Evolutionary conservation across 192 early-diverging fungal genomes (phyloP).

Genomic region (Coemansia interrupta): DNA sequence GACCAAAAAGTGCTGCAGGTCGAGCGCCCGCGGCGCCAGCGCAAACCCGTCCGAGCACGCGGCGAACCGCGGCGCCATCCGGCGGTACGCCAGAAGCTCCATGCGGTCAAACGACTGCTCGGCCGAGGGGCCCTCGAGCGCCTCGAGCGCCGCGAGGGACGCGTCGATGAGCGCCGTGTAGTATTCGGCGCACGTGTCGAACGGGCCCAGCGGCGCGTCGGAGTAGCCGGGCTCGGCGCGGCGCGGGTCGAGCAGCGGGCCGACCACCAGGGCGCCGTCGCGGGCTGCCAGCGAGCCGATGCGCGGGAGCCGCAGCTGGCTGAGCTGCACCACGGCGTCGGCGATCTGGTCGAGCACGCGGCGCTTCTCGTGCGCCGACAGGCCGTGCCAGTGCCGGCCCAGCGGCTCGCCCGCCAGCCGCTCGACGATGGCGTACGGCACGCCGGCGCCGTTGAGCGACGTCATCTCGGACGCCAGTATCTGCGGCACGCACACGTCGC

Average conservation of each 20-base stretch:
- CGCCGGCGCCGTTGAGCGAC: constrained; percentile 28
- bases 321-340: constrained; percentile 30
- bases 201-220: constrained; percentile 1
- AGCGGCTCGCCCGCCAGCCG: constrained; percentile 17
- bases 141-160: constrained; percentile 15
- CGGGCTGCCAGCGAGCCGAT: constrained; percentile 24
- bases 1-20: constrained; percentile 27
- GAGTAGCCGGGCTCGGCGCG: constrained; percentile 27
- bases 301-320: constrained; percentile 18
- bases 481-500: constrained; percentile 9
- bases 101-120: constrained; percentile 23
- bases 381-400: constrained; percentile 15
- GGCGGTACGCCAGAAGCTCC: constrained; percentile 21
- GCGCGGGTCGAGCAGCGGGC: constrained; percentile 33
- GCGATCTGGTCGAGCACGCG: constrained; percentile 34
- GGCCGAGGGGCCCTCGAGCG: constrained; percentile 1
- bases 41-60: constrained; percentile 10
- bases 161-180: constrained; percentile 26
- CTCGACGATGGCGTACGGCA: constrained; percentile 28
- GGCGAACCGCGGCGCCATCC: not conserved
- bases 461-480: constrained; percentile 26
- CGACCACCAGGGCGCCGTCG: constrained; percentile 18
- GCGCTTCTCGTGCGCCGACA: constrained; percentile 20
- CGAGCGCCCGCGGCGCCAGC: constrained; percentile 39
- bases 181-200: constrained; percentile 13